Percentiles rank a stretch among this genome's conserved stretches.
Evolutionary conservation across 352 stramenopile genomes (phyloP).

Genomic region (Globisporangium emineosum): DNA sequence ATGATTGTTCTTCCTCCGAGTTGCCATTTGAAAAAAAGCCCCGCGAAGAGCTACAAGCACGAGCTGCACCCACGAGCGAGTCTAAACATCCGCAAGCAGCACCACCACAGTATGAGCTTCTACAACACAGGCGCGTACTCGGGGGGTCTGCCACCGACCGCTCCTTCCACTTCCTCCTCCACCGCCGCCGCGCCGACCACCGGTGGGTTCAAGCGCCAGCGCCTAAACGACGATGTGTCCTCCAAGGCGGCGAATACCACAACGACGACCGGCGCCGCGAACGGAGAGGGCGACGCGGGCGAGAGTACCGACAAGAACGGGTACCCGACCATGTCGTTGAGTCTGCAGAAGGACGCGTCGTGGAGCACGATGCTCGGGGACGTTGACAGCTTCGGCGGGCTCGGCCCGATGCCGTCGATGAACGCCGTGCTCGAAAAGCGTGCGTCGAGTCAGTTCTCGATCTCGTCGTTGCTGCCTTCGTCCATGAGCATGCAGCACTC

Average conservation of each 20-base stretch:
- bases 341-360: constrained; percentile 68
- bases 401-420: constrained; percentile 71
- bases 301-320: constrained; percentile 22
- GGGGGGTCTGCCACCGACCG: neutral
- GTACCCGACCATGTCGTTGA: constrained; percentile 52
- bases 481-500: constrained; percentile 11
- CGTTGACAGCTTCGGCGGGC: constrained; percentile 56
- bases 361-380: constrained; percentile 67
- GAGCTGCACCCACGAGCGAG: neutral
- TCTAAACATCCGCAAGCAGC: neutral
- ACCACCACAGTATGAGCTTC: constrained; percentile 3
- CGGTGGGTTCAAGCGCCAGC: constrained; percentile 52
- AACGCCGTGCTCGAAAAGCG: constrained; percentile 69
- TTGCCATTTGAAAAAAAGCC: constrained; percentile 20
- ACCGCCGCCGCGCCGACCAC: neutral
- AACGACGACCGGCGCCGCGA: constrained; percentile 1
- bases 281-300: neutral
- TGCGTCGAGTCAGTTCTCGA: constrained; percentile 73
- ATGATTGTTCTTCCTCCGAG: constrained; percentile 15
- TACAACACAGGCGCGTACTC: constrained; percentile 10
- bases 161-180: neutral
- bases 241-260: constrained; percentile 17
- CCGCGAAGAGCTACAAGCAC: constrained; percentile 12
- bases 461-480: constrained; percentile 63
- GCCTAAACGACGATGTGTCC: constrained; percentile 36